Evolutionary conservation across 306 rosid genomes (phyloP).

Genomic region (Albizia julibrissin): DNA sequence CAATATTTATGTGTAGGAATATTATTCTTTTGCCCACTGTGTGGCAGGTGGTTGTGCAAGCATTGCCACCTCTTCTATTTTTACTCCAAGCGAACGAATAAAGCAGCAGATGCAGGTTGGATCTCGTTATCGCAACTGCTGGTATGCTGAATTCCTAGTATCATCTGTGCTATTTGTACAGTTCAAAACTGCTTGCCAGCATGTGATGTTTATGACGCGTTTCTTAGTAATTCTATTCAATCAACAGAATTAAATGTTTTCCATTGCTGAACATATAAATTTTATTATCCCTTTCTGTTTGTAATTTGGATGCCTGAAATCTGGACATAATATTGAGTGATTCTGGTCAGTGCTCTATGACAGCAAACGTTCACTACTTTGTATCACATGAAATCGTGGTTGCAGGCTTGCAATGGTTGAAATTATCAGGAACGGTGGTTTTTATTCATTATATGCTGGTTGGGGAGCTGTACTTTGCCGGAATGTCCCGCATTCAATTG

Average conservation of each 20-base stretch:
- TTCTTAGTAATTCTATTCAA: conserved; percentile 24
- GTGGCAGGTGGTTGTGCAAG: conserved; percentile 95
- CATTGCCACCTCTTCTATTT: conserved; percentile 90
- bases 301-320: conserved; percentile 32
- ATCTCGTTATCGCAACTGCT: conserved; percentile 80
- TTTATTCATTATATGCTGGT: conserved; percentile 77
- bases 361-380: conserved; percentile 11
- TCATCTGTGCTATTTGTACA: conserved; percentile 24
- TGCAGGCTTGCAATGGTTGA: conserved; percentile 74
- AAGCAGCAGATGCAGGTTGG: conserved; percentile 99
- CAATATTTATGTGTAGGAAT: conserved; percentile 62
- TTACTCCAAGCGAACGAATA: conserved; percentile 94
- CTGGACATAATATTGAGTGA: conserved; percentile 12
- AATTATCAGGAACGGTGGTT: conserved; percentile 77
- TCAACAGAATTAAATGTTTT: conserved; percentile 20
- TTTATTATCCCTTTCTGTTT: conserved; percentile 6
- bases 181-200: conserved; percentile 23
- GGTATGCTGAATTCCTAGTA: conserved; percentile 56
- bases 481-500: conserved; percentile 87
- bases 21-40: conserved; percentile 79
- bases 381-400: conserved; percentile 22
- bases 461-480: conserved; percentile 98
- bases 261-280: conserved; percentile 13
- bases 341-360: neutral
- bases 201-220: conserved; percentile 15